Conservation (phyloP, 2,329 filamentous ascomycete genomes). For the Fusarium sterilihyphosum region DNA sequence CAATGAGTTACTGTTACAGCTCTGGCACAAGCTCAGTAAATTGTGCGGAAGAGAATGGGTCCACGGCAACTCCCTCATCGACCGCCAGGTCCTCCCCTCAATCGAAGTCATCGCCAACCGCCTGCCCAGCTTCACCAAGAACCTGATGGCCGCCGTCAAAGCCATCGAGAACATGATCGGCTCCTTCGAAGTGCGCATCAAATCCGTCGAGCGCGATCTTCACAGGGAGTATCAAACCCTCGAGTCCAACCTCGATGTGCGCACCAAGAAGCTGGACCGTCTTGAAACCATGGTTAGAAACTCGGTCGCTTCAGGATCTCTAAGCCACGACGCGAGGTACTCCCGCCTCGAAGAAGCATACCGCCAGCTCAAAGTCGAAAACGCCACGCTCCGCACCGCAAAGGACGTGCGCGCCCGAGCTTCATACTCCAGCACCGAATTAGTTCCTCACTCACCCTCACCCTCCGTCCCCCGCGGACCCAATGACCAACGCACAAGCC, state of each 20-base stretch:
- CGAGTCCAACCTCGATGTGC: constrained; percentile 80
- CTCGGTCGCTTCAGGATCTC: constrained; percentile 61
- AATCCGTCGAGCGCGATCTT: constrained; percentile 87
- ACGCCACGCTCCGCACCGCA: constrained; percentile 74
- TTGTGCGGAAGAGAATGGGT: constrained; percentile 94
- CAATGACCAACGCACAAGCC: constrained; percentile 55
- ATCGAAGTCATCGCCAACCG: constrained; percentile 87
- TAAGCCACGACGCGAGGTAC: constrained; percentile 57
- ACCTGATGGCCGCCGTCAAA: constrained; percentile 86
- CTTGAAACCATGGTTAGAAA: constrained; percentile 83
- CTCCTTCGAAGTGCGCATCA: constrained; percentile 82
- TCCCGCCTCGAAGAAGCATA: constrained; percentile 69
- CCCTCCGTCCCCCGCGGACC: constrained; percentile 64
- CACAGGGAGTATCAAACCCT: constrained; percentile 89
- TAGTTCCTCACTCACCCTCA: constrained; percentile 58
- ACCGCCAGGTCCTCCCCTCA: constrained; percentile 82
- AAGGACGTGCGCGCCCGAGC: constrained; percentile 66
- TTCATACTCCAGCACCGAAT: constrained; percentile 53
- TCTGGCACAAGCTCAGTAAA: constrained; percentile 89
- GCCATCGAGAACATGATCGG: constrained; percentile 83
- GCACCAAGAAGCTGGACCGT: constrained; percentile 86
- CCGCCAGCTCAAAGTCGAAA: constrained; percentile 71
- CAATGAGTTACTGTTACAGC: constrained; percentile 84
- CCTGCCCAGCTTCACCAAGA: constrained; percentile 88
- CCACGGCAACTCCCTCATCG: constrained; percentile 87